A percentile compares a stretch with the other conserved stretches of the same genome.
Conservation (phyloP, 306 rosid species). For the Glycine latifolia region DNA sequence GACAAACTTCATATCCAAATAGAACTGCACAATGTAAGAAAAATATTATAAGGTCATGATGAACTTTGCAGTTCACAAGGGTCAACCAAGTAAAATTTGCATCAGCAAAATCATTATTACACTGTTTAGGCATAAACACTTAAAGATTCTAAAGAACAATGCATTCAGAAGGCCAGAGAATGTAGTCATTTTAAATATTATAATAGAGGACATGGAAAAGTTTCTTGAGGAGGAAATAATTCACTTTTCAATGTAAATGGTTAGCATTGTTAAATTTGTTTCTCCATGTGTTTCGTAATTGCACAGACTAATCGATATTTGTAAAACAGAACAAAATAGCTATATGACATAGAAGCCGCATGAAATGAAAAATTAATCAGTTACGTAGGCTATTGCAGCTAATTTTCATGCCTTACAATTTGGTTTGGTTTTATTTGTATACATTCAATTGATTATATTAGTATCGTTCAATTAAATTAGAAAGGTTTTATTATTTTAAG, state of each 20-base stretch:
- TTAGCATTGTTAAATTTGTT: background rate
- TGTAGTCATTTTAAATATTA: constrained; percentile 16
- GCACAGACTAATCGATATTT: background rate
- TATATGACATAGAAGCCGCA: background rate
- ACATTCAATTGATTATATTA: background rate
- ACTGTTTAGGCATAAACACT: background rate
- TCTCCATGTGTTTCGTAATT: background rate
- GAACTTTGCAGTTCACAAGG: no score
- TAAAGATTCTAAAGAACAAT: constrained; percentile 28
- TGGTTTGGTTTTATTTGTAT: background rate
- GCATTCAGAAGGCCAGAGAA: background rate
- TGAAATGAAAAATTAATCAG: no score
- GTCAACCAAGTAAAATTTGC: background rate
- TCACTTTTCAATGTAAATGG: background rate
- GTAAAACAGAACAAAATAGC: background rate
- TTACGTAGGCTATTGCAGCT: background rate
- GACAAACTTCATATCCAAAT: constrained; percentile 99
- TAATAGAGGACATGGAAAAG: background rate
- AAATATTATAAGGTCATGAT: constrained; percentile 12
- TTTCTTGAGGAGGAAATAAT: background rate
- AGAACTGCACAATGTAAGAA: constrained; percentile 75
- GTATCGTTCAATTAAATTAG: background rate
- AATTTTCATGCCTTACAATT: background rate
- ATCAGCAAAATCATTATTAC: background rate
- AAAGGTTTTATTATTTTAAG: background rate